Evolutionary conservation across 140 eudicot genomes (phyloP).

Genomic region (Stevia rebaudiana): DNA sequence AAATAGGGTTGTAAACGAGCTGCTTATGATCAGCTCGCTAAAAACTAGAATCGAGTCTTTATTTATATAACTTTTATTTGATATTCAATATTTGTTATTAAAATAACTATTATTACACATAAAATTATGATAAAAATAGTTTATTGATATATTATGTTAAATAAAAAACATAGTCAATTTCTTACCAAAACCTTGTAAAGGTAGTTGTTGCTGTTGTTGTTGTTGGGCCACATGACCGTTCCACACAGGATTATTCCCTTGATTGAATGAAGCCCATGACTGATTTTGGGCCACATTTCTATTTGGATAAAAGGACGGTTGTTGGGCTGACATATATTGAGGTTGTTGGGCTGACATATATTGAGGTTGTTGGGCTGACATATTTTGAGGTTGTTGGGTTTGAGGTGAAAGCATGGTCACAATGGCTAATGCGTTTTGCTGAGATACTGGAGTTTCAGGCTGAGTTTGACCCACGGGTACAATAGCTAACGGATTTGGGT

Average conservation of each 20-base stretch:
- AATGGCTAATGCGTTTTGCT: slow-evolving; percentile 69
- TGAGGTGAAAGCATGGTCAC: slow-evolving; percentile 51
- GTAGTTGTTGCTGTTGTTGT: slow-evolving; percentile 37
- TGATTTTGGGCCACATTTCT: slow-evolving; percentile 44
- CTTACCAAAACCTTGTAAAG: slow-evolving; percentile 60
- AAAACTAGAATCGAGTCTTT: too few species aligned
- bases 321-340: slow-evolving; percentile 35
- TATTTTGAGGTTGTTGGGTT: slow-evolving; percentile 11
- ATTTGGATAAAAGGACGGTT: slow-evolving; percentile 44
- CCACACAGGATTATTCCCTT: slow-evolving; percentile 34
- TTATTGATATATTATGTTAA: too few species aligned
- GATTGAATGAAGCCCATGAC: slow-evolving; percentile 29
- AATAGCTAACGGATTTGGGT: slow-evolving; percentile 54
- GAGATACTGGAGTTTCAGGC: slow-evolving; percentile 54
- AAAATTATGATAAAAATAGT: too few species aligned
- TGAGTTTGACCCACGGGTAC: slow-evolving; percentile 76
- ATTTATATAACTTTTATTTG: too few species aligned
- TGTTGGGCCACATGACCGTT: slow-evolving; percentile 33
- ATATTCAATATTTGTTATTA: too few species aligned
- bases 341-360: slow-evolving; percentile 16
- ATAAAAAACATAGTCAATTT: background rate
- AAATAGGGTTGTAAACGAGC: too few species aligned
- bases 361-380: slow-evolving; percentile 35
- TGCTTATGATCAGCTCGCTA: too few species aligned
- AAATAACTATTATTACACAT: too few species aligned